phyloP scores from a whole-genome alignment of 2,329 filamentous ascomycete genomes.

The Apiospora kogelbergensis region DNA sequence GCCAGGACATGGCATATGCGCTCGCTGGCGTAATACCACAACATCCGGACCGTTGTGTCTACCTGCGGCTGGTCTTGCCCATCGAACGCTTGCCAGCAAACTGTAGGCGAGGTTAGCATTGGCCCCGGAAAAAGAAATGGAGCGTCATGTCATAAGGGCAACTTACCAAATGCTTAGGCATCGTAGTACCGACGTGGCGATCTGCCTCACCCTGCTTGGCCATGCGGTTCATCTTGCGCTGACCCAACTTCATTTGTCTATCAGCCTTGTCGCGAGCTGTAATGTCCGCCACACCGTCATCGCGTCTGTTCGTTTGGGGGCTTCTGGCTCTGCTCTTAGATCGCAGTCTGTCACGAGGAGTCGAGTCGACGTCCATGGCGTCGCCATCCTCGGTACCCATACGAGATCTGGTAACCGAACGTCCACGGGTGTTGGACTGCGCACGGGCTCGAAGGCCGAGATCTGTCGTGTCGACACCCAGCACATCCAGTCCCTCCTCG shows the following conservation, averaged over 20 bases:
- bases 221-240: constrained; percentile 99
- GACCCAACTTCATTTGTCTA: constrained; percentile 80
- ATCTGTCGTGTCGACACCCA: constrained; percentile 80
- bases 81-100: constrained; percentile 16
- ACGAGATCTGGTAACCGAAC: constrained; percentile 64
- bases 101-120: constrained; percentile 11
- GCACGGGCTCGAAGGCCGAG: constrained; percentile 72
- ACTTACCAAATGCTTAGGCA: constrained; percentile 90
- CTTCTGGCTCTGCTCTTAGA: constrained; percentile 72
- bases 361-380: constrained; percentile 72
- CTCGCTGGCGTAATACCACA: not conserved
- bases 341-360: constrained; percentile 59
- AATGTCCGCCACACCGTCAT: constrained; percentile 74
- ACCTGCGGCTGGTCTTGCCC: constrained; percentile 16
- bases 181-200: constrained; percentile 77
- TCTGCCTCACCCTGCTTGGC: constrained; percentile 96
- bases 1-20: not conserved
- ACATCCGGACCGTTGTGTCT: not conserved
- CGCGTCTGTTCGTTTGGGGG: constrained; percentile 64
- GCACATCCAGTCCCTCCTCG: constrained; percentile 78
- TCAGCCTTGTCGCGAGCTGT: constrained; percentile 74
- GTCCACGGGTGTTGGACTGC: constrained; percentile 67
- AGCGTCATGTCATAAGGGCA: not conserved
- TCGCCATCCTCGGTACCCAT: constrained; percentile 65
- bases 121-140: not conserved